Percentiles rank a stretch among this genome's conserved stretches.
Conservation (phyloP, 176 grass and related monocot genomes). For the Oryza officinalis region DNA sequence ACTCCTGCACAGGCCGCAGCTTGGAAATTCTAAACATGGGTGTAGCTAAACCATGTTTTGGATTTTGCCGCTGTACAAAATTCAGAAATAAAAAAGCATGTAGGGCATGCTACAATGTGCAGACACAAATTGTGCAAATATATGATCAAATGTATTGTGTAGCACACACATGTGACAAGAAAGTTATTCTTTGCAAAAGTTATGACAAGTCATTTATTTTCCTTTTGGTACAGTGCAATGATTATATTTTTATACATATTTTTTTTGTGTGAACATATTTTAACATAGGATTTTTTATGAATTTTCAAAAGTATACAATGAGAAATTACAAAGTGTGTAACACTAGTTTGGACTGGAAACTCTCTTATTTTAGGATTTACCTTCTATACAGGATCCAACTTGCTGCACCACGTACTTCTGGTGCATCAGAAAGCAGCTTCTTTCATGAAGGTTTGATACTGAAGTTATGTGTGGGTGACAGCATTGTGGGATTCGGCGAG, state of each 20-base stretch:
- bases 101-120: background rate
- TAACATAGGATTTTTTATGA: background rate
- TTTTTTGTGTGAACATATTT: background rate
- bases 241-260: background rate
- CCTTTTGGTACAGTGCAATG: background rate
- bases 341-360: background rate
- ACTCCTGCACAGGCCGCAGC: background rate
- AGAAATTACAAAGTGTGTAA: background rate
- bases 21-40: background rate
- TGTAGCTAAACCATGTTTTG: background rate
- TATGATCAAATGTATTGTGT: background rate
- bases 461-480: constrained; percentile 61
- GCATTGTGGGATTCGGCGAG: constrained; percentile 77
- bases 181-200: background rate
- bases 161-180: background rate
- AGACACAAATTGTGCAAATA: background rate
- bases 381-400: constrained; percentile 78
- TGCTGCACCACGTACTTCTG: constrained; percentile 67
- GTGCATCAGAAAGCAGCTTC: constrained; percentile 48
- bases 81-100: too few species aligned
- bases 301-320: background rate
- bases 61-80: background rate
- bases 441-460: constrained; percentile 76
- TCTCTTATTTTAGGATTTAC: constrained; percentile 3
- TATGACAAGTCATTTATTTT: background rate